Conservation (phyloP, 1,284 basidiomycete species). For the Ustilago crameri region DNA sequence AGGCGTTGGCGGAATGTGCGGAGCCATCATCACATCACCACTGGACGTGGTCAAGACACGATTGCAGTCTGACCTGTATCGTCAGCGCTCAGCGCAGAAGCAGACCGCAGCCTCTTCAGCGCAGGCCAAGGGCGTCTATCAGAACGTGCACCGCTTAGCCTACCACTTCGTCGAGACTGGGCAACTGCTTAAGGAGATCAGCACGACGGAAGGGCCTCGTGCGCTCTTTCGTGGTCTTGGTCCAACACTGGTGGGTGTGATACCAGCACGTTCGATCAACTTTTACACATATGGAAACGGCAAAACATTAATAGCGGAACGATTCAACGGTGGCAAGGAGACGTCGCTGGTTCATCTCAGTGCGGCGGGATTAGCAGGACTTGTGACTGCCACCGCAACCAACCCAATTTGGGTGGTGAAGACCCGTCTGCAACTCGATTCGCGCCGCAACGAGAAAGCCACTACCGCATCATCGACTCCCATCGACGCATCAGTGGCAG, state of each 20-base stretch:
- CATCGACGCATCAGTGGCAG: slow-evolving; percentile 1
- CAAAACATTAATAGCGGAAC: slow-evolving; percentile 85
- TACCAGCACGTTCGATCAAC: slow-evolving; percentile 90
- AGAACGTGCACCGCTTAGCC: slow-evolving; percentile 74
- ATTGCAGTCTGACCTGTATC: slow-evolving; percentile 89
- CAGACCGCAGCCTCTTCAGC: slow-evolving; percentile 12
- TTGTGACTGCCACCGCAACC: slow-evolving; percentile 87
- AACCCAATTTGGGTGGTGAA: slow-evolving; percentile 99
- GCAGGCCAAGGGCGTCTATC: slow-evolving; percentile 17
- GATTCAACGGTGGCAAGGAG: slow-evolving; percentile 83
- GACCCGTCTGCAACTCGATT: slow-evolving; percentile 84
- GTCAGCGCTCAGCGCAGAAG: slow-evolving; percentile 67
- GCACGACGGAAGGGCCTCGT: slow-evolving; percentile 83
- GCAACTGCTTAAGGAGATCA: slow-evolving; percentile 75
- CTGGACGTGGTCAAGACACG: slow-evolving; percentile 99
- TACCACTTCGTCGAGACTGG: slow-evolving; percentile 96
- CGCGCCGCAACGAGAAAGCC: slow-evolving; percentile 20
- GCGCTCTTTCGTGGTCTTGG: slow-evolving; percentile 95
- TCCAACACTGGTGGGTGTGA: slow-evolving; percentile 91
- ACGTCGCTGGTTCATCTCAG: slow-evolving; percentile 85
- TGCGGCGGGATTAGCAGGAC: slow-evolving; percentile 83
- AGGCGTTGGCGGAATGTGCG: slow-evolving; percentile 91
- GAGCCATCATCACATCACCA: slow-evolving; percentile 93
- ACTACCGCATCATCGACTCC: not conserved
- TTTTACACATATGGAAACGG: slow-evolving; percentile 99